A percentile compares a stretch with the other conserved stretches of the same genome.
Evolutionary conservation across 2,329 filamentous ascomycete genomes (phyloP).

Genomic region (Aspergillus pseudotamarii): DNA sequence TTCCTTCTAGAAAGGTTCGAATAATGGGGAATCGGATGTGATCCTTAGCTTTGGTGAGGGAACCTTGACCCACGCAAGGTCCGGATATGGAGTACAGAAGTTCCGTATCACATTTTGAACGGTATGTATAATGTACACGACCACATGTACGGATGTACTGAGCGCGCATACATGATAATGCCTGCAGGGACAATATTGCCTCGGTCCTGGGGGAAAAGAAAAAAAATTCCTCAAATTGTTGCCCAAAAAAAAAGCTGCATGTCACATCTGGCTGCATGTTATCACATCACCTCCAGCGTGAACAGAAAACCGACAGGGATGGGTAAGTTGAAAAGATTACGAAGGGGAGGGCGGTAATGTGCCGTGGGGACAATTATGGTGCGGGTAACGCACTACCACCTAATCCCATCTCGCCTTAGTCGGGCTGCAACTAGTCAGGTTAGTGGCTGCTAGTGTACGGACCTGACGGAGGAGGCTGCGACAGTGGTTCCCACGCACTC

Average conservation of each 20-base stretch:
- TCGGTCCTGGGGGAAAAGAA: not conserved
- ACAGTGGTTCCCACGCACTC: constrained; percentile 13
- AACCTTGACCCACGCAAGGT: constrained; percentile 3
- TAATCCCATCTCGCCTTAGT: constrained; percentile 10
- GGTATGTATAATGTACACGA: not conserved
- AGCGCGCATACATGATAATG: not conserved
- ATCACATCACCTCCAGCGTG: constrained; percentile 3
- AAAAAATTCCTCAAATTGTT: not conserved
- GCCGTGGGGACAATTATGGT: not conserved
- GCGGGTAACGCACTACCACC: not conserved
- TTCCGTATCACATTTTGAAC: constrained; percentile 1
- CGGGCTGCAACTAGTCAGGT: constrained; percentile 14
- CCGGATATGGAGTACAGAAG: constrained; percentile 1
- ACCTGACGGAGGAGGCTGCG: constrained; percentile 17
- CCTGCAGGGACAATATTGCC: not conserved
- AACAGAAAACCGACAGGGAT: not conserved
- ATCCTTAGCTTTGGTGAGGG: not conserved
- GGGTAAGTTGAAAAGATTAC: not conserved
- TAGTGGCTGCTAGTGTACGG: constrained; percentile 19
- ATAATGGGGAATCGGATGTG: constrained; percentile 17
- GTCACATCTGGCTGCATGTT: constrained; percentile 3
- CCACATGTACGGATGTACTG: constrained; percentile 2
- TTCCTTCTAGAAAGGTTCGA: constrained; percentile 41
- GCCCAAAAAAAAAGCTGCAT: not conserved
- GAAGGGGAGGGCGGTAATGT: not conserved